These are phyloP conservation scores for Liriodendron chinense DNA, from an alignment of 164 flowering plant species.

Conservation along the genomic window DNA sequence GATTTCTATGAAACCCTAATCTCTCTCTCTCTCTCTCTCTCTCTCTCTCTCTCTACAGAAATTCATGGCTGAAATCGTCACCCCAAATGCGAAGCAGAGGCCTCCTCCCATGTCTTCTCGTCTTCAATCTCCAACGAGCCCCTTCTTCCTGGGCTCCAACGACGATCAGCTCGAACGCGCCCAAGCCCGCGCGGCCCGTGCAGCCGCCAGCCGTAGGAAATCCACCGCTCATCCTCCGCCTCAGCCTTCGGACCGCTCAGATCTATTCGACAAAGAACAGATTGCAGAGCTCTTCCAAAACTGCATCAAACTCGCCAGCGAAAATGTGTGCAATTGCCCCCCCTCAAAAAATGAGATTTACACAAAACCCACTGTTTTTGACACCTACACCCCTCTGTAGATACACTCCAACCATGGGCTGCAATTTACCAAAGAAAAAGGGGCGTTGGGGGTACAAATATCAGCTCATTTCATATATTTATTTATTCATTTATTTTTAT, in stretches of 20 bases:
- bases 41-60: neutral
- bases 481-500: neutral
- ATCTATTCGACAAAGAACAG: conserved; percentile 56
- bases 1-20: too few relatives aligned
- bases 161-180: conserved; percentile 88
- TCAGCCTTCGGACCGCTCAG: conserved; percentile 12
- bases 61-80: conserved; percentile 5
- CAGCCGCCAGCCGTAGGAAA: conserved; percentile 74
- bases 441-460: neutral
- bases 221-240: conserved; percentile 26
- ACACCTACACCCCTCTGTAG: neutral
- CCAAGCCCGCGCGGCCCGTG: conserved; percentile 91
- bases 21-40: neutral
- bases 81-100: conserved; percentile 36
- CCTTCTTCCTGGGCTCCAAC: conserved; percentile 75
- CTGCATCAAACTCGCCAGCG: conserved; percentile 95
- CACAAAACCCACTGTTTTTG: neutral
- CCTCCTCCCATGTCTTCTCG: conserved; percentile 36
- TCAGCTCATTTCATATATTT: neutral
- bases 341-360: neutral
- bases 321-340: conserved; percentile 56
- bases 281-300: conserved; percentile 76
- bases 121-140: conserved; percentile 65
- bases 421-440: too few relatives aligned
- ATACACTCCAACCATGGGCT: too few relatives aligned